Base-by-base conservation (phyloP, 768 basidiomycete species). In the Terana coerulea region DNA sequence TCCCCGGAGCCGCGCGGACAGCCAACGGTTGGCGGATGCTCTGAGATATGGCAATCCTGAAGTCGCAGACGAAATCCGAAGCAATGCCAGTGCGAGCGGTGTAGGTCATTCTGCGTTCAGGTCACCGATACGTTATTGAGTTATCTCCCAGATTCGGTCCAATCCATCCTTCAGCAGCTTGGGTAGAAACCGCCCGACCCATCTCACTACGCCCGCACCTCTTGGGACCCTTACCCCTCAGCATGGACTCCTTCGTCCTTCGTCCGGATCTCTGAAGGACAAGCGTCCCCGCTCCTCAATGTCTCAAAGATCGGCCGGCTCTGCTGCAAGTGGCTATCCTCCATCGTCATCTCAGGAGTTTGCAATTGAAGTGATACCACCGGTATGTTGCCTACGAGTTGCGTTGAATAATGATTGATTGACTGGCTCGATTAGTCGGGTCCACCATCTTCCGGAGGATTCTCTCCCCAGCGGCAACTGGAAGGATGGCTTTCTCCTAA, bases 371-470 rank as follows among this genome's bases (percentile, higher is more conserved):
- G 51, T 66, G 12, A 55, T 58, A 22, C 60, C 62, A 44, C 62
- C 64, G 11, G 64, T 66, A 41, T 39, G 64, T 60, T 7, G 19
- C 19, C 14, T 21, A 22, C 22, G 5, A 5, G 4, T 7, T 19
- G 12, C 22, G 2, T 28, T 21, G 12, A 43, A 30, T 39, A 36
- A 43, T 19, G 29, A 17, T 31, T 31, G 30, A 36, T 44, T 29
- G 14, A n/a, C n/a, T n/a, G n/a, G n/a, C n/a, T n/a, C n/a, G n/a
- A n/a, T 8, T 25, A 63, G 62, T 63, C 62, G 33, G 62, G 49
- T 10, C 40, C 53, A 14, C 49, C 51, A 2, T 63, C 64, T 2
- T 56, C 52, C 15, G 21, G 42, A 4, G n/a, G 14, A 35, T 46
- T 50, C 8, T 65, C 60, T 26, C 60, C 59, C 3, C 24, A 3